Evolutionary conservation across 2,329 filamentous ascomycete genomes (phyloP).

Genomic region (Keithomyces neogunnii): DNA sequence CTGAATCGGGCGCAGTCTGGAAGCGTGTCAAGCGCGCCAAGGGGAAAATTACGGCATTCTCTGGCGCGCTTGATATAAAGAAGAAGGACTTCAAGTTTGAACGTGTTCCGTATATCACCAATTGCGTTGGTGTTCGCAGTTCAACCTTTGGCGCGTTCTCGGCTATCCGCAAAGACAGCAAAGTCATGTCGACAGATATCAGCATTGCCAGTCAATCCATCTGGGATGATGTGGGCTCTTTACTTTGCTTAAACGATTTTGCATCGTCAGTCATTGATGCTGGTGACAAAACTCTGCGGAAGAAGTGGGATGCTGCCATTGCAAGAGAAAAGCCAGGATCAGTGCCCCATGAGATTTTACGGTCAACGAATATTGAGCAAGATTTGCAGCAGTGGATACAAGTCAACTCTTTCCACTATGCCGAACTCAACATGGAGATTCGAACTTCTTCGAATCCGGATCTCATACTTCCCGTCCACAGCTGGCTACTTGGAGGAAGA

Average conservation of each 20-base stretch:
- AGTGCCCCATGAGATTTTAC: constrained; percentile 45
- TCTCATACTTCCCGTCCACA: constrained; percentile 69
- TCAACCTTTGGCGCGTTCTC: constrained; percentile 88
- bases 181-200: constrained; percentile 68
- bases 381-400: constrained; percentile 48
- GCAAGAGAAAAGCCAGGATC: constrained; percentile 38
- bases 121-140: constrained; percentile 74
- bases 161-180: constrained; percentile 74
- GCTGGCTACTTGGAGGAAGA: constrained; percentile 69
- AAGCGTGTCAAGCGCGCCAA: constrained; percentile 75
- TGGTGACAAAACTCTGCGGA: constrained; percentile 29
- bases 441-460: constrained; percentile 56
- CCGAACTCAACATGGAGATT: constrained; percentile 35
- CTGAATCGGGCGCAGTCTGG: constrained; percentile 89
- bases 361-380: constrained; percentile 56
- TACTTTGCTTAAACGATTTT: constrained; percentile 62
- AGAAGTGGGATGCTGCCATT: constrained; percentile 24
- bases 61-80: constrained; percentile 45
- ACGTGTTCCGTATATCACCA: constrained; percentile 78
- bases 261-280: constrained; percentile 26
- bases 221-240: constrained; percentile 62
- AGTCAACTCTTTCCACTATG: constrained; percentile 27
- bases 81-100: constrained; percentile 94
- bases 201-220: constrained; percentile 57
- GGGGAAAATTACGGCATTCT: constrained; percentile 55